Conservation (phyloP, 345 rosid species). For the Hypericum perforatum region DNA sequence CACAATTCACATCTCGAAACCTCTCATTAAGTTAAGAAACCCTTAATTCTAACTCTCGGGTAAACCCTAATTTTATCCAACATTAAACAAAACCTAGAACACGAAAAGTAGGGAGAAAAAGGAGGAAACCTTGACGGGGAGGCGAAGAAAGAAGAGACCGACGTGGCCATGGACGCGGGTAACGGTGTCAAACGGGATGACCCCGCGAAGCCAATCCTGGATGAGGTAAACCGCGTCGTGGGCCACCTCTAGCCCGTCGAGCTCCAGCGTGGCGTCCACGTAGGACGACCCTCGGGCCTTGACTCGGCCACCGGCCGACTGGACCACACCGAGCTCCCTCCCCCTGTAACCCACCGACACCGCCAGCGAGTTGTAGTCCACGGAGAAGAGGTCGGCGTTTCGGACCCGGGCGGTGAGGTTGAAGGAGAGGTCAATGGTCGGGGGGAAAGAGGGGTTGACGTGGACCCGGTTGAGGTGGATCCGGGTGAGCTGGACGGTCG, state of each 20-base stretch:
- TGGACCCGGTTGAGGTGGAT: slow-evolving; percentile 47
- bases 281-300: slow-evolving; percentile 58
- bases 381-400: slow-evolving; percentile 58
- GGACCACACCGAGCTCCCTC: slow-evolving; percentile 58
- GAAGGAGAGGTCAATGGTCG: slow-evolving; percentile 62
- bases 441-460: slow-evolving; percentile 33
- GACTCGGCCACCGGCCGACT: slow-evolving; percentile 43
- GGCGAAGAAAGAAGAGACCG: slow-evolving; percentile 43
- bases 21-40: too few species aligned
- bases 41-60: too few species aligned
- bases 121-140: slow-evolving; percentile 55
- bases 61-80: too few species aligned
- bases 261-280: slow-evolving; percentile 62
- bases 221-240: slow-evolving; percentile 70
- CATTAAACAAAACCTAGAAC: neutral
- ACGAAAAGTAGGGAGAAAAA: neutral
- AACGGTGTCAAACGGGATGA: slow-evolving; percentile 54
- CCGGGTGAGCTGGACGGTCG: slow-evolving; percentile 40
- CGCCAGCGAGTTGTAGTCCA: slow-evolving; percentile 44
- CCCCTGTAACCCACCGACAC: slow-evolving; percentile 75
- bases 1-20: too few species aligned
- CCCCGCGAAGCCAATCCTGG: slow-evolving; percentile 56
- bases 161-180: slow-evolving; percentile 47
- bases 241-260: slow-evolving; percentile 57
- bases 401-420: slow-evolving; percentile 45